Evolutionary conservation across 139 green algal genomes (phyloP).

Genomic region (Haematococcus lacustris): DNA sequence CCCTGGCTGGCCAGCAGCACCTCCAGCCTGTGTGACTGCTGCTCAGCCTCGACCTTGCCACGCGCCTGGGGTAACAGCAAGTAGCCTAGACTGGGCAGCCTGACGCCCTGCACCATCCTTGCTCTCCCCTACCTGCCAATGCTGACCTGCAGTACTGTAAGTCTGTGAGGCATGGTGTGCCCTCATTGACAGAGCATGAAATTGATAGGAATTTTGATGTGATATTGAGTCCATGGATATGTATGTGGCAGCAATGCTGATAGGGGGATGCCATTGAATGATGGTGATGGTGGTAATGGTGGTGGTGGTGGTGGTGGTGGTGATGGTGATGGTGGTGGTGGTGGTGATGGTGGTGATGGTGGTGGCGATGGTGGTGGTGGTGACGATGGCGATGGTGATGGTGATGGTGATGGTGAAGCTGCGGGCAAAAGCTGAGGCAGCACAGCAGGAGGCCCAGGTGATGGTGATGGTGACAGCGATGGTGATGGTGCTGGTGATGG

Average conservation of each 20-base stretch:
- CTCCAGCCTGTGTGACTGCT: conserved; percentile 10
- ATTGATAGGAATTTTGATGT: no score
- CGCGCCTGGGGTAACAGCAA: conserved; percentile 12
- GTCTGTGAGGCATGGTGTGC: not conserved
- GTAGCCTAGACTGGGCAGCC: no score
- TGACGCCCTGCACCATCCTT: no score
- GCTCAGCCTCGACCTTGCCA: conserved; percentile 25
- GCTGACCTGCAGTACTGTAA: not conserved
- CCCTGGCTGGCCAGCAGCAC: conserved; percentile 22
- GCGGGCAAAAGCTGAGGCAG: no score
- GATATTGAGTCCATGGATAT: no score
- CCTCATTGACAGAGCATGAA: not conserved
- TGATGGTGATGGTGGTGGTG: no score
- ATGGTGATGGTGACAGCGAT: not conserved
- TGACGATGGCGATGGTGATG: not conserved
- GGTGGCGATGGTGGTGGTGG: not conserved
- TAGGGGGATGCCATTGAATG: no score
- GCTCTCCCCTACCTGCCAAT: not conserved
- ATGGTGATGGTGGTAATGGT: no score
- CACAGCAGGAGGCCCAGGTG: no score
- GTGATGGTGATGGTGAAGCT: not conserved
- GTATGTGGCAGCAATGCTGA: no score
- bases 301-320: no score
- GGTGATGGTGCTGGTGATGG: not conserved
- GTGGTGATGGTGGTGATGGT: not conserved